These are phyloP conservation scores for Cylindrotheca closterium DNA, from an alignment of 108 stramenopile species.

Conservation along the genomic window DNA sequence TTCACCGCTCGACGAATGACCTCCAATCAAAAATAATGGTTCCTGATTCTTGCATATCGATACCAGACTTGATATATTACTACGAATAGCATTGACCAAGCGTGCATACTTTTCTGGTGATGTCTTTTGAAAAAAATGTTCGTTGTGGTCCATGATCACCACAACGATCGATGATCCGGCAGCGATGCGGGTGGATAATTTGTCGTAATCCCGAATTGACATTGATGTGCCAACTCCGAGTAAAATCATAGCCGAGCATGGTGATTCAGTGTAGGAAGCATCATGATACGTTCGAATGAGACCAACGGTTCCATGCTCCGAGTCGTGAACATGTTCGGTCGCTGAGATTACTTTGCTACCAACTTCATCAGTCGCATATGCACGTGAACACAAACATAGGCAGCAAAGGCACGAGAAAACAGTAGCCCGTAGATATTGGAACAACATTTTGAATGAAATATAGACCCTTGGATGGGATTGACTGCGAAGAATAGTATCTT, in stretches of 20 bases:
- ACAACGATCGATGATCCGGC: neutral
- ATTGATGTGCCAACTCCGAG: conserved; percentile 27
- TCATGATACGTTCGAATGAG: conserved; percentile 13
- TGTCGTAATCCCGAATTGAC: conserved; percentile 17
- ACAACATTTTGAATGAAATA: too few species aligned
- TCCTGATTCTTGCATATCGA: conserved; percentile 1
- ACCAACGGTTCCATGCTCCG: conserved; percentile 1
- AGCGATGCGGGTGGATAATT: neutral
- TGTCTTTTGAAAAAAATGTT: conserved; percentile 7
- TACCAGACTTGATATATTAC: neutral
- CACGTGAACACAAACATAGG: neutral
- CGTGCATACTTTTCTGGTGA: conserved; percentile 1
- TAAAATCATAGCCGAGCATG: conserved; percentile 12
- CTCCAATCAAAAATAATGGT: conserved; percentile 19
- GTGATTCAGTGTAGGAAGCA: neutral
- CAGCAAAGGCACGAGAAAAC: neutral
- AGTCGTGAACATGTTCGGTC: neutral
- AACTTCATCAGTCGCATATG: neutral
- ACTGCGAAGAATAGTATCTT: too few species aligned
- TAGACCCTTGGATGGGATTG: too few species aligned
- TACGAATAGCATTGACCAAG: conserved; percentile 1
- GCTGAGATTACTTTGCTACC: neutral
- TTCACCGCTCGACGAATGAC: conserved; percentile 35
- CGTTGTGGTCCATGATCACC: conserved; percentile 9
- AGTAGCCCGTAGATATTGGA: too few species aligned